Evolutionary conservation across 345 rosid species (phyloP), one percentile per base, ranked within the genome.

Genomic region (Gossypium longicalyx): DNA sequence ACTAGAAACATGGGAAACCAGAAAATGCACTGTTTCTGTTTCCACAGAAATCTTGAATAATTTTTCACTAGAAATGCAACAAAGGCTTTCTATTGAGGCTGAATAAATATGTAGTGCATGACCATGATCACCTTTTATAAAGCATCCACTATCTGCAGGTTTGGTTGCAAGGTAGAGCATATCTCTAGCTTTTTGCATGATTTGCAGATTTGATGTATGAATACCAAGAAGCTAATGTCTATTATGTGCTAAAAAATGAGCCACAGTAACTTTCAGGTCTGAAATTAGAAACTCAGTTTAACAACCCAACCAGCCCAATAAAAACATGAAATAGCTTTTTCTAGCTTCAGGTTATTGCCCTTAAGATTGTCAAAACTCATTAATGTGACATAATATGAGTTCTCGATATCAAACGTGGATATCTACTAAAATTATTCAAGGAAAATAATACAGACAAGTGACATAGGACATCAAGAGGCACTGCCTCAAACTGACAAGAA

Each of bases 1-100:
- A 43, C 25, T 29, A 17, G 44, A 49, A 16, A 22, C 7, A 48
- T 25, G 61, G 52, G 56, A 67, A 34, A 43, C 15, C 63, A 53
- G 13, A 38, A 25, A 27, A 69, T 47, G 16, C 25, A 52, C 10
- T 38, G 67, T 45, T 12, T 17, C 5, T 57, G 13, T 34, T 61
- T 74, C 27, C 41, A 12, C 16, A 52, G 25, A 1, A 38, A 51
- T 25, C 22, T 17, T 16, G 27, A 56, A 73, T 38, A 67, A n/a
- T 67, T 53, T 43, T 15, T 41, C 74, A 61, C 2, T 54, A 29
- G 2, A 38, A 41, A 15, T 52, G n/a, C 64, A 65, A 71, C 22
- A 61, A 62, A 11, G 47, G 58, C 59, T 41, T 61, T 67, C 27
- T 54, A 34, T 72, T 57, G 20, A 29, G 19, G 77, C 47, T 56